A percentile compares a stretch with the other conserved stretches of the same genome.
Conservation (phyloP, 441 rosid species). For the Capsella rubella region DNA sequence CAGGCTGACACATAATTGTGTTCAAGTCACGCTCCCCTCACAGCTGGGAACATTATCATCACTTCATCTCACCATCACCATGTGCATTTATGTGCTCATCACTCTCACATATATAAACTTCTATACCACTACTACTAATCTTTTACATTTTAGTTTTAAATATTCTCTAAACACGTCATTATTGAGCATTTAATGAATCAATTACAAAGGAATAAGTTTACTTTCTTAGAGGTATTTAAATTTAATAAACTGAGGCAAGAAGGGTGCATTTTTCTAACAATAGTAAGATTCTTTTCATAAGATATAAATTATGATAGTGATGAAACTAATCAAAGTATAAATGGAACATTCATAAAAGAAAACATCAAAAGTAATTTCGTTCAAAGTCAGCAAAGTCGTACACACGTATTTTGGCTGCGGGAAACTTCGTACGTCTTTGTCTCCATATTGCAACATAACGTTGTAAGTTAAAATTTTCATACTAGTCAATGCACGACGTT, state of each 20-base stretch:
- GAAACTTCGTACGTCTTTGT: neutral
- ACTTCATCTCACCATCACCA: conserved; percentile 12
- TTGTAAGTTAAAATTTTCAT: neutral
- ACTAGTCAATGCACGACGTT: neutral
- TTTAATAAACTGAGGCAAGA: neutral
- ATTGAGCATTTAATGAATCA: neutral
- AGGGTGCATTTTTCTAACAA: neutral
- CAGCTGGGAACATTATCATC: conserved; percentile 40
- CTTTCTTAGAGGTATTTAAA: neutral
- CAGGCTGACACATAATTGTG: conserved; percentile 34
- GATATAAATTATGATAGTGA: neutral
- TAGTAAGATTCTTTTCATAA: neutral
- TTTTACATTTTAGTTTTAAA: no score
- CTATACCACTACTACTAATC: no score
- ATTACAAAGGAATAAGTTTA: neutral
- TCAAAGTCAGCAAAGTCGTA: neutral
- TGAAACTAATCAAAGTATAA: neutral
- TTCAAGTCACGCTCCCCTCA: conserved; percentile 46
- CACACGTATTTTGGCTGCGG: neutral
- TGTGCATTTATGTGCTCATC: conserved; percentile 28
- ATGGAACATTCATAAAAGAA: neutral
- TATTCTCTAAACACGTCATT: conserved; percentile 1
- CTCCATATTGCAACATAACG: neutral
- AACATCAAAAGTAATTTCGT: neutral
- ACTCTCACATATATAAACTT: neutral